Percentiles rank a stretch among this genome's conserved stretches.
These are phyloP conservation scores for Porphyrellus cyaneotinctus DNA, from an alignment of 768 basidiomycete genomes.

Conservation along the genomic window DNA sequence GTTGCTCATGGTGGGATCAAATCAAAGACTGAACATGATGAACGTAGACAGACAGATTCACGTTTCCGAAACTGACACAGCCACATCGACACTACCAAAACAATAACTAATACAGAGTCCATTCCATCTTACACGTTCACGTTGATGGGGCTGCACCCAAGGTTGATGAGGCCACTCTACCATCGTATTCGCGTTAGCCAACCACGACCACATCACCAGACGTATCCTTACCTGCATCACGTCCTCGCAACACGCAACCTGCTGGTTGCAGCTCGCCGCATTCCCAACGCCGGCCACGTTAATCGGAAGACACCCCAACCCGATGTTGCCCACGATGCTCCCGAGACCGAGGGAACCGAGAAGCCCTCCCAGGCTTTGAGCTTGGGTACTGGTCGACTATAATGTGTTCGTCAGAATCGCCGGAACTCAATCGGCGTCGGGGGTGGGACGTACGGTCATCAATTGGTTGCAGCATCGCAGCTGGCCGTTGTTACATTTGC, in stretches of 20 bases:
- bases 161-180: constrained; percentile 9
- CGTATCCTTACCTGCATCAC: neutral
- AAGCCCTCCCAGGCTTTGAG: neutral
- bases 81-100: neutral
- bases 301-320: constrained; percentile 2
- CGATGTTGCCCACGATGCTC: neutral
- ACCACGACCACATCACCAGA: too few relatives aligned
- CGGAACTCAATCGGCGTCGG: neutral
- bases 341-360: neutral
- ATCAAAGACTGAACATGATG: too few relatives aligned
- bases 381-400: neutral
- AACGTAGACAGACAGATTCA: too few relatives aligned
- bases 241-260: constrained; percentile 10
- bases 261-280: neutral
- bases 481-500: constrained; percentile 9
- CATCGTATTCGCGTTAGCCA: neutral
- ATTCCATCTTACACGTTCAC: neutral
- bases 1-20: neutral
- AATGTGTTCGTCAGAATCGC: neutral
- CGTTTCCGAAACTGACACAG: too few relatives aligned
- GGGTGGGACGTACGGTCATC: neutral
- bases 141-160: constrained; percentile 18
- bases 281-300: constrained; percentile 3
- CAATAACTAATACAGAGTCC: neutral
- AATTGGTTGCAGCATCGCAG: constrained; percentile 9